Conservation (phyloP, 768 basidiomycete genomes). For the Astraeus odoratus region DNA sequence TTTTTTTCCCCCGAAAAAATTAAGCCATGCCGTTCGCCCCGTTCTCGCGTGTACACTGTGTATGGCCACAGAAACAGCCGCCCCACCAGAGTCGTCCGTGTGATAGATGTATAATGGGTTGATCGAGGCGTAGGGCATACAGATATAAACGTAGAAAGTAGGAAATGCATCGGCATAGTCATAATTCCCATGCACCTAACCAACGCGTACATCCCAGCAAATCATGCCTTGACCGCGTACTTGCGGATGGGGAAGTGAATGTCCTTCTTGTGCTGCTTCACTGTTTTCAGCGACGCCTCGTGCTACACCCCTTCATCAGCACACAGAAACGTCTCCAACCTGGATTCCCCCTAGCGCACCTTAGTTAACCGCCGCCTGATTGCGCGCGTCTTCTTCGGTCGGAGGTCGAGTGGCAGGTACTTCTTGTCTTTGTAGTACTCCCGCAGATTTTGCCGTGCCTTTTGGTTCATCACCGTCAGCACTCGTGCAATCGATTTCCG, state of each 20-base stretch:
- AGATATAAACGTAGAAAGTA: constrained; percentile 24
- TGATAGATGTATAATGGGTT: constrained; percentile 27
- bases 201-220: constrained; percentile 18
- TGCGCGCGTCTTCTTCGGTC: constrained; percentile 96
- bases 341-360: constrained; percentile 36
- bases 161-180: constrained; percentile 10
- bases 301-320: constrained; percentile 40
- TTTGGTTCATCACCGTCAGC: constrained; percentile 97
- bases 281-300: constrained; percentile 80
- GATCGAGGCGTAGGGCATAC: constrained; percentile 34
- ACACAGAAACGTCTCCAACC: not conserved
- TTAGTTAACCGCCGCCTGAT: constrained; percentile 93
- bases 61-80: too few relatives aligned
- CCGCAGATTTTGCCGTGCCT: constrained; percentile 91
- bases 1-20: too few relatives aligned
- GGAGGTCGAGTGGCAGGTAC: constrained; percentile 94
- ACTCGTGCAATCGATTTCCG: constrained; percentile 99
- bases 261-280: constrained; percentile 92
- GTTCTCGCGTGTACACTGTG: too few relatives aligned
- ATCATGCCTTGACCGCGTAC: constrained; percentile 91
- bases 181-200: constrained; percentile 11
- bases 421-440: constrained; percentile 99
- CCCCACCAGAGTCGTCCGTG: too few relatives aligned
- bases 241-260: constrained; percentile 90
- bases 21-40: too few relatives aligned